These are phyloP conservation scores for Vaccinium vitisidaea DNA, from an alignment of 148 eudicot genomes.

Conservation along the genomic window DNA sequence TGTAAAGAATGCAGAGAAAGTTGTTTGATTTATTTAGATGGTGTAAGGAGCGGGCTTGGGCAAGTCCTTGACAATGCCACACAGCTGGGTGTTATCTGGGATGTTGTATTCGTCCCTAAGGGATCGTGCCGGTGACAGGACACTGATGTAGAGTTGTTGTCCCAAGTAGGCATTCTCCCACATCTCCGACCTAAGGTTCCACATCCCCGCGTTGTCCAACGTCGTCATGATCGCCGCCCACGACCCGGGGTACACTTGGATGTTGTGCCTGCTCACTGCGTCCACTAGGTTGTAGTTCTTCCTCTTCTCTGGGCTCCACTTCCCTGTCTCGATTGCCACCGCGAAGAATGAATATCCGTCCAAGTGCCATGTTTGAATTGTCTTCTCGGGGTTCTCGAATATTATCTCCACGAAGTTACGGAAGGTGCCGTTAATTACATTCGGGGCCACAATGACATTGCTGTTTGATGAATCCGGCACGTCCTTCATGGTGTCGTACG, in stretches of 20 bases:
- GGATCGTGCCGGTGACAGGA: slow-evolving; percentile 36
- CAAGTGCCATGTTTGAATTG: slow-evolving; percentile 49
- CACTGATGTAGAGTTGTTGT: slow-evolving; percentile 50
- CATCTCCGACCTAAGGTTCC: slow-evolving; percentile 43
- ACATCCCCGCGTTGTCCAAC: slow-evolving; percentile 52
- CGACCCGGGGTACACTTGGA: slow-evolving; percentile 54
- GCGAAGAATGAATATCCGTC: slow-evolving; percentile 54
- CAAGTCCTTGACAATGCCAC: slow-evolving; percentile 44
- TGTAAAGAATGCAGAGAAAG: neutral
- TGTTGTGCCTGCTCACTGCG: slow-evolving; percentile 47
- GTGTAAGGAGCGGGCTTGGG: slow-evolving; percentile 39
- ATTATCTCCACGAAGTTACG: slow-evolving; percentile 49
- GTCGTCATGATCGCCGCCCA: slow-evolving; percentile 54
- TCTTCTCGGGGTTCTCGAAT: slow-evolving; percentile 49
- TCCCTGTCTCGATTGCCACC: slow-evolving; percentile 49
- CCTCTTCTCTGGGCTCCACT: slow-evolving; percentile 52
- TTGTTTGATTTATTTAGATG: neutral
- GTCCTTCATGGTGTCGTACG: slow-evolving; percentile 18
- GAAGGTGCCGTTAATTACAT: slow-evolving; percentile 33
- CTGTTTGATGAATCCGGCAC: neutral
- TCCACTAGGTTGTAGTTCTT: slow-evolving; percentile 57
- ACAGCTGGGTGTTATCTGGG: slow-evolving; percentile 25
- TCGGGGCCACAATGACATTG: slow-evolving; percentile 13
- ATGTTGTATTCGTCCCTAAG: slow-evolving; percentile 49
- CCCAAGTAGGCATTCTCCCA: slow-evolving; percentile 37